Evolutionary conservation across 225 moss, liverwort and hornwort species (phyloP).

Genomic region (Ulota crispa): DNA sequence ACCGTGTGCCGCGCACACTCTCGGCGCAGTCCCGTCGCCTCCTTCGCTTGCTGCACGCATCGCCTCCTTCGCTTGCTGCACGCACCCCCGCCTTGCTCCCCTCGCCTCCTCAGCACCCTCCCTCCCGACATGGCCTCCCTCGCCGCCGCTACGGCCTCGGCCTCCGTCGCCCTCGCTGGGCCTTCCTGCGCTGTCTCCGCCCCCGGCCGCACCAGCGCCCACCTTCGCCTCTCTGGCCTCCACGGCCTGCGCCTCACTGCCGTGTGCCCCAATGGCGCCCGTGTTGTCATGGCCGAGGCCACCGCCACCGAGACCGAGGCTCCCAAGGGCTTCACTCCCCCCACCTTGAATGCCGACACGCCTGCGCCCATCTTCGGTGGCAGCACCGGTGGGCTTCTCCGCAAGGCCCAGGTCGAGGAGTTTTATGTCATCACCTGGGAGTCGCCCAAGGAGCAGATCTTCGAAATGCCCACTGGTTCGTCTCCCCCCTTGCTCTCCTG

Average conservation of each 20-base stretch:
- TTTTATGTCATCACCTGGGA: constrained; percentile 96
- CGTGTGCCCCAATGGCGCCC: constrained; percentile 45
- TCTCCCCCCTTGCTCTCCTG: not conserved
- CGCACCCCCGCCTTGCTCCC: not conserved
- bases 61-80: not conserved
- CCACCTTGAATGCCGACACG: constrained; percentile 71
- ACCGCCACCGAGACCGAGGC: constrained; percentile 28
- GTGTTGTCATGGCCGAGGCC: constrained; percentile 44
- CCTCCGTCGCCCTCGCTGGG: constrained; percentile 21
- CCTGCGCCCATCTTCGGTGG: constrained; percentile 94
- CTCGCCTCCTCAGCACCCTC: not conserved
- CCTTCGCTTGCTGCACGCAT: no score
- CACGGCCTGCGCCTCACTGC: constrained; percentile 44
- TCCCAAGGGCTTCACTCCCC: constrained; percentile 71
- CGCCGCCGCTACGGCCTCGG: constrained; percentile 24
- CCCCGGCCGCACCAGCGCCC: not conserved
- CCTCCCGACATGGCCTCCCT: constrained; percentile 41
- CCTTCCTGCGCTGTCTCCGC: constrained; percentile 6
- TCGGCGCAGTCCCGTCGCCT: not conserved
- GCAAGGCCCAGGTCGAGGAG: constrained; percentile 94
- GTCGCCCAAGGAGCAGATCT: constrained; percentile 89
- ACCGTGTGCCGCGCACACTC: not conserved
- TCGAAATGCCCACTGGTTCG: constrained; percentile 77
- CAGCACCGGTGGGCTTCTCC: constrained; percentile 81
- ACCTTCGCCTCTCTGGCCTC: constrained; percentile 28